Base-by-base conservation (phyloP, 331 rosid species). In the Pyrus hybrid region DNA sequence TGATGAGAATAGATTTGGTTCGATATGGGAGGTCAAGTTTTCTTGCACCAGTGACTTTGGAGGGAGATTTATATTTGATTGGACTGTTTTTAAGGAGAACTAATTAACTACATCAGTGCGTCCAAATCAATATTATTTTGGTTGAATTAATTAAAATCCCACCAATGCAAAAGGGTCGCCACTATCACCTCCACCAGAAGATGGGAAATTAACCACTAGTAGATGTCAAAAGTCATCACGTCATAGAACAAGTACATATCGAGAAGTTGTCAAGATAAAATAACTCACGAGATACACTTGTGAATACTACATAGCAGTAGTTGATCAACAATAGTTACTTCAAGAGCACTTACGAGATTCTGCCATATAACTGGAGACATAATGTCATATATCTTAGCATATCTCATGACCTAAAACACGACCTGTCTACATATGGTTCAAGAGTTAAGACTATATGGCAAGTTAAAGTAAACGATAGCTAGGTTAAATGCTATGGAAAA, bases 1-100 rank as follows among this genome's bases (percentile, higher is more conserved):
- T 90, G 90, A 90, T 90, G 83, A 82, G 78, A 35, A 23, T 76
- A 68, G 93, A 90, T 90, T 81, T 73, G 85, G 89, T 83, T 83
- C 85, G 93, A 90, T 90, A 76, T 78, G 93, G 80, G 93, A 86
- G 88, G 75, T 82, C 88, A 80, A 37, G 54, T 23, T 62, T 70
- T 18, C 41, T 41, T 53, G 47, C 47, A 41, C 47, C 47, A 41
- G 47, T 41, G 47, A 41, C 47, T 10, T 41, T 41, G 47, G 47
- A 41, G 47, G 47, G 80, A 75, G 69, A 80, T 76, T 60, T 77
- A 32, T 65, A 67, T 51, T 51, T 53, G 72, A 69, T 66, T 65
- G 66, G 65, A 66, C n/a, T 29, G n/a, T 49, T 16, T 17, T 62
- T 22, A 68, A 23, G 13, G 8, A 67, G 53, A 60, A 60, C 57